phyloP scores from a whole-genome alignment of 164 flowering plant species.

The Aristolochia californica region DNA sequence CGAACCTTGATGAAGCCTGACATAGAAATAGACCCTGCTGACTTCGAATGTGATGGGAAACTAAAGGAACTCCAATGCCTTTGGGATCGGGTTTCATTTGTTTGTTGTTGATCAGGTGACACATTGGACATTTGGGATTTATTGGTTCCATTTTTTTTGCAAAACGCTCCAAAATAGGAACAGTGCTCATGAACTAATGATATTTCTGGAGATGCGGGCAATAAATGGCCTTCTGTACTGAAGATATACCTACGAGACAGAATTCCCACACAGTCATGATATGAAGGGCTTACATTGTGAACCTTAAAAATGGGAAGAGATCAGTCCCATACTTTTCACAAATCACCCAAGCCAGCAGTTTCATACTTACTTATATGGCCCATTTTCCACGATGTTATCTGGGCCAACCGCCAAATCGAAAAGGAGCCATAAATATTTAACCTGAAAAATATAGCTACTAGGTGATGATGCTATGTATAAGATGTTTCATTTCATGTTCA shows the following conservation, averaged over 20 bases:
- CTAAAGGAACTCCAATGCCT: constrained; percentile 13
- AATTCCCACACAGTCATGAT: not conserved
- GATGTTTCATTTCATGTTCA: not conserved
- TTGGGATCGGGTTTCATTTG: constrained; percentile 24
- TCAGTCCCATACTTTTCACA: no score
- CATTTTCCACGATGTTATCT: constrained; percentile 91
- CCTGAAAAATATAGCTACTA: constrained; percentile 28
- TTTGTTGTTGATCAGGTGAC: constrained; percentile 22
- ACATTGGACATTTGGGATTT: constrained; percentile 15
- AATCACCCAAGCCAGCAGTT: not conserved
- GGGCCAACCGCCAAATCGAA: constrained; percentile 96
- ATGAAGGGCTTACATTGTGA: no score
- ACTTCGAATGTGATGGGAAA: constrained; percentile 12
- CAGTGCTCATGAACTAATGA: constrained; percentile 73
- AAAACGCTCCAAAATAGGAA: constrained; percentile 79
- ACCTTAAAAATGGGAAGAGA: not conserved
- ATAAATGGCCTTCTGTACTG: constrained; percentile 92
- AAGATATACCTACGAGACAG: constrained; percentile 59
- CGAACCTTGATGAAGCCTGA: constrained; percentile 72
- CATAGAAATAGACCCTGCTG: constrained; percentile 15
- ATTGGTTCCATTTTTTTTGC: constrained; percentile 29
- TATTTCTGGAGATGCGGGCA: constrained; percentile 85
- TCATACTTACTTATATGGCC: constrained; percentile 78
- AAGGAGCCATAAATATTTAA: constrained; percentile 97
- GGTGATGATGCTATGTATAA: not conserved